A percentile compares a stretch with the other conserved stretches of the same genome.
Evolutionary conservation across 805 yeast species (phyloP).

Genomic region (Kluyveromyces aestuarii): DNA sequence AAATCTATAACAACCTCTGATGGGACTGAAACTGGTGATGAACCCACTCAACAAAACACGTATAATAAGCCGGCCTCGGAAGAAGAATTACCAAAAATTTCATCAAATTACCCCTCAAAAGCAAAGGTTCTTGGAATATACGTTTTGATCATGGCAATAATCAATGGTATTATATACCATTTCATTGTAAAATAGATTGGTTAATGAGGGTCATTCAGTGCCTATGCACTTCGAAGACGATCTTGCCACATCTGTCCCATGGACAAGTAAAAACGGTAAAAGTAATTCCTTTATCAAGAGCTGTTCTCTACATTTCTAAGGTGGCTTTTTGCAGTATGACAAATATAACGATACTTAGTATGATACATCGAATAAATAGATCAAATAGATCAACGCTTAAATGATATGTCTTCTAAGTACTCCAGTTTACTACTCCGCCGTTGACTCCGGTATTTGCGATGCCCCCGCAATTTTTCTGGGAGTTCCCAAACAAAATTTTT

Average conservation of each 20-base stretch:
- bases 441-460: neutral
- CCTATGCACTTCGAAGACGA: too few species aligned
- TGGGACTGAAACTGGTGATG: neutral
- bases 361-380: too few species aligned
- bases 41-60: neutral
- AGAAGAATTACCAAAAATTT: neutral
- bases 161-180: conserved; percentile 11
- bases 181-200: neutral
- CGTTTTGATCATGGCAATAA: conserved; percentile 10
- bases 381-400: too few species aligned
- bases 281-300: too few species aligned
- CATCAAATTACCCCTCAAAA: neutral
- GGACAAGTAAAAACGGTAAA: too few species aligned
- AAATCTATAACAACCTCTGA: neutral
- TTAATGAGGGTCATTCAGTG: neutral
- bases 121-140: conserved; percentile 14
- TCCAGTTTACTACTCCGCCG: conserved; percentile 1
- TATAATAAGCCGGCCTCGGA: neutral
- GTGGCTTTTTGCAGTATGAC: too few species aligned
- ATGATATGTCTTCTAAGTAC: neutral
- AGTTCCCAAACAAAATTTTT: conserved; percentile 1
- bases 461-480: neutral
- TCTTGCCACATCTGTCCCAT: too few species aligned
- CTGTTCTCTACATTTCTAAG: too few species aligned
- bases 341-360: too few species aligned